phyloP scores from a whole-genome alignment of 768 basidiomycete species.

The Lactifluus piperatus region DNA sequence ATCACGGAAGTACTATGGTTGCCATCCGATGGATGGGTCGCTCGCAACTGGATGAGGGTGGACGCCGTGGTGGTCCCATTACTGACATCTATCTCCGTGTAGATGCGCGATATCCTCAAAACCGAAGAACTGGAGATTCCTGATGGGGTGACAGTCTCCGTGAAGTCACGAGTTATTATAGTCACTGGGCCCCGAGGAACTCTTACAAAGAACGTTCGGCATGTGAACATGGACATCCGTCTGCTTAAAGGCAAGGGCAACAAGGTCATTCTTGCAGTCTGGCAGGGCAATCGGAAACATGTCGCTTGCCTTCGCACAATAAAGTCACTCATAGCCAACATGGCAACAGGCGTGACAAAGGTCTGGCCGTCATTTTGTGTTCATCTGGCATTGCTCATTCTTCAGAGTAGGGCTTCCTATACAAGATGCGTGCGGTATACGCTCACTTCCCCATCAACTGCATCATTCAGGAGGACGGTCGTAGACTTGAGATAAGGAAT shows the following conservation, averaged over 20 bases:
- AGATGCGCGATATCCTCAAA: constrained; percentile 92
- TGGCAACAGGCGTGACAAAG: constrained; percentile 97
- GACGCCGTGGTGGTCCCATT: constrained; percentile 18
- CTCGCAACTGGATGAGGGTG: constrained; percentile 28
- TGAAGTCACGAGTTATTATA: constrained; percentile 88
- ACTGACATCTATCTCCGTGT: constrained; percentile 22
- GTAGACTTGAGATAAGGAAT: constrained; percentile 81
- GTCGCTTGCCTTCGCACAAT: constrained; percentile 97
- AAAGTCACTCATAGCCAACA: constrained; percentile 90
- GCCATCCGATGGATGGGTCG: constrained; percentile 33
- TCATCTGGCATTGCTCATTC: background rate
- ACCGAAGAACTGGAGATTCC: constrained; percentile 91
- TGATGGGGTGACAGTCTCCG: constrained; percentile 70
- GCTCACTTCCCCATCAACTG: constrained; percentile 99
- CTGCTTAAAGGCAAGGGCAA: constrained; percentile 69
- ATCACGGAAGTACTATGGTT: background rate
- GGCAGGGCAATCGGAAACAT: constrained; percentile 98
- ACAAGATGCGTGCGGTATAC: constrained; percentile 99
- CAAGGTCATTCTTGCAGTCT: constrained; percentile 86
- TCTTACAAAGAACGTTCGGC: constrained; percentile 85
- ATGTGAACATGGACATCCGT: constrained; percentile 91
- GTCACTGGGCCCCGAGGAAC: constrained; percentile 92
- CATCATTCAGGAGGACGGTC: constrained; percentile 75
- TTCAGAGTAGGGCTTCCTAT: constrained; percentile 77
- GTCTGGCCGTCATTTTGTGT: constrained; percentile 30